phyloP scores from a whole-genome alignment of 2,329 filamentous ascomycete genomes.

The Colletotrichum sublineola region DNA sequence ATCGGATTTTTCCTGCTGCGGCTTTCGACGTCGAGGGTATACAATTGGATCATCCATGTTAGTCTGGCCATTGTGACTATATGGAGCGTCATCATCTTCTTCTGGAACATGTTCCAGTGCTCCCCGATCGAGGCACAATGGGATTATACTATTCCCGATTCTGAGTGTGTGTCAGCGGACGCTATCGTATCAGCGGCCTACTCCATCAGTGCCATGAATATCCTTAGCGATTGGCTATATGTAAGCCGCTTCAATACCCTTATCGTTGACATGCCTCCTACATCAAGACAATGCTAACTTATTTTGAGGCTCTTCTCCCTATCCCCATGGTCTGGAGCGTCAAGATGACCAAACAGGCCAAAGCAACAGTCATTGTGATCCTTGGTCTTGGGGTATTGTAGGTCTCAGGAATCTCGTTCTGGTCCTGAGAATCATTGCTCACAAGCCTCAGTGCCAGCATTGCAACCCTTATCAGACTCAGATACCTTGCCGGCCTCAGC shows the following conservation, averaged over 20 bases:
- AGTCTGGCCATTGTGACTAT: constrained; percentile 61
- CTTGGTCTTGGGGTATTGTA: constrained; percentile 65
- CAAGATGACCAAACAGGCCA: constrained; percentile 66
- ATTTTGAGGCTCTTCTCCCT: constrained; percentile 60
- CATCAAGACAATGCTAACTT: constrained; percentile 15
- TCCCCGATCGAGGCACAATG: constrained; percentile 64
- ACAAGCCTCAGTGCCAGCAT: constrained; percentile 60
- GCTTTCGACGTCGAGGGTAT: constrained; percentile 60
- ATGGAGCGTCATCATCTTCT: constrained; percentile 62
- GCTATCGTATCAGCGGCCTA: constrained; percentile 64
- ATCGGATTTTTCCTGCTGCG: constrained; percentile 66
- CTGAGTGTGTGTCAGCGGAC: constrained; percentile 58
- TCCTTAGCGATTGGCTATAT: constrained; percentile 68
- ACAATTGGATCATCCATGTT: constrained; percentile 61
- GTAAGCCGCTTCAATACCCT: constrained; percentile 47
- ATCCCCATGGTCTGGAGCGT: constrained; percentile 68
- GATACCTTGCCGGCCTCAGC: constrained; percentile 60
- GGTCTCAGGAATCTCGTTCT: constrained; percentile 37
- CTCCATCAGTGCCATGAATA: constrained; percentile 64
- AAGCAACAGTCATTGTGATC: constrained; percentile 64
- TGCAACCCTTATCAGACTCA: constrained; percentile 66
- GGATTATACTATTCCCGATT: constrained; percentile 62
- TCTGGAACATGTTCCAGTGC: constrained; percentile 68
- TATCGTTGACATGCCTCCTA: neutral
- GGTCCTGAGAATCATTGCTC: neutral